Base-by-base conservation (phyloP, 768 basidiomycete genomes). In the Naganishia vishniacii region DNA sequence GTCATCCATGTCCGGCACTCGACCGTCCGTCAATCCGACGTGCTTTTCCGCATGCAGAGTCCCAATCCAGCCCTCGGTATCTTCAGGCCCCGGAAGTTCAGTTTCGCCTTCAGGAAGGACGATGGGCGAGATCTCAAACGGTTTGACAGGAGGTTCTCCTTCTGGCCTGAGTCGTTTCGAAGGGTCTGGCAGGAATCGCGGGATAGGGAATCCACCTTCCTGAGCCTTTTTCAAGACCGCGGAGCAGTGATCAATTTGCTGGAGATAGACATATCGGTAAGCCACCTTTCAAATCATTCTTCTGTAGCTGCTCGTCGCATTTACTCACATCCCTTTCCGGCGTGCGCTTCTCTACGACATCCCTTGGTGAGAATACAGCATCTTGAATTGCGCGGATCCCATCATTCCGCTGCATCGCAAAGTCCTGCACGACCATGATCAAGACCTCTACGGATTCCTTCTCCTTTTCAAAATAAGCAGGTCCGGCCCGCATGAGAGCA, bases 1-100 rank as follows among this genome's bases (percentile, higher is more conserved):
- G 3, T 85, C 87, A 49, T 81, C 82, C 3, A 86, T 84, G 63
- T 89, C 83, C 0, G 89, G 89, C 2, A 67, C 1, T 88, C 87
- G 23, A 89, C 79, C 91, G 61, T 61, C 12, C 61, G 60, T 26
- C 53, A 69, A 23, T 61, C 65, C 37, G 61, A 66, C 61, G 7
- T 40, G 9, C 1, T 44, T 40, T 13, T 51, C 18, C 29, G 41
- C 51, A 28, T 48, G 47, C 29, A 77, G 41, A 45, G 60, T 60
- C 0, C 76, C 73, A 23, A 68, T 69, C 48, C 68, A 68, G 13
- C 76, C 76, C 65, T 77, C 76, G 5, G 74, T 72, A 37, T 70
- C 66, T 40, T 70, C 70, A 7, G 67, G 41, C 2, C 59, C 59
- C 3, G 45, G n/a, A 13, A 26, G 26, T n/a, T 47, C 56, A 25